These are phyloP conservation scores for Fusarium hainanense DNA, from an alignment of 2,329 filamentous ascomycete genomes.

Conservation along the genomic window DNA sequence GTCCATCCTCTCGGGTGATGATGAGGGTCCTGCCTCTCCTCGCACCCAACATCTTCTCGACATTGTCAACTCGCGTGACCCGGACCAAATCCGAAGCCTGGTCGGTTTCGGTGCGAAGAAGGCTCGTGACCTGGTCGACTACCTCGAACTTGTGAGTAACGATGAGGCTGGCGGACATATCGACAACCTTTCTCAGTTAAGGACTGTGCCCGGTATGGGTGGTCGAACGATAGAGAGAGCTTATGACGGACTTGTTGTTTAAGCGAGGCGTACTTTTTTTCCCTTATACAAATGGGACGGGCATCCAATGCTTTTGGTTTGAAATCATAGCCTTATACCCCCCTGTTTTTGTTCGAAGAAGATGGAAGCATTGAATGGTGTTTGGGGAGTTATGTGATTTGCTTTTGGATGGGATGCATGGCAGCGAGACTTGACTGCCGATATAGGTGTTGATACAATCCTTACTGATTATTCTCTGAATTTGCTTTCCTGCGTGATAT, in stretches of 20 bases:
- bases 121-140: conserved; percentile 69
- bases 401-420: conserved; percentile 29
- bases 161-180: conserved; percentile 56
- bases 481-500: background rate
- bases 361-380: conserved; percentile 33
- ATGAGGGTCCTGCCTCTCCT: conserved; percentile 60
- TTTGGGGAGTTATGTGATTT: conserved; percentile 37
- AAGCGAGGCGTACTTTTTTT: conserved; percentile 13
- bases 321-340: conserved; percentile 43
- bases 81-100: conserved; percentile 71
- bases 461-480: background rate
- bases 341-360: conserved; percentile 32
- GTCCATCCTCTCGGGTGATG: conserved; percentile 50
- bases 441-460: conserved; percentile 29
- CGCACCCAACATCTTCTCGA: conserved; percentile 71
- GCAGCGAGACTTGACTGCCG: conserved; percentile 16
- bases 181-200: conserved; percentile 62
- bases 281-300: conserved; percentile 8
- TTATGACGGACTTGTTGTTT: conserved; percentile 58
- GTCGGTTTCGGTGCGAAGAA: conserved; percentile 80
- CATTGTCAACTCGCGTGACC: conserved; percentile 79
- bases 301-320: conserved; percentile 40
- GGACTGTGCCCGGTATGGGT: conserved; percentile 67
- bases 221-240: conserved; percentile 67
- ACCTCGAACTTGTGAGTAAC: conserved; percentile 58